Evolutionary conservation across 805 yeast species (phyloP).

Genomic region (Zygoascus biomembranicola): DNA sequence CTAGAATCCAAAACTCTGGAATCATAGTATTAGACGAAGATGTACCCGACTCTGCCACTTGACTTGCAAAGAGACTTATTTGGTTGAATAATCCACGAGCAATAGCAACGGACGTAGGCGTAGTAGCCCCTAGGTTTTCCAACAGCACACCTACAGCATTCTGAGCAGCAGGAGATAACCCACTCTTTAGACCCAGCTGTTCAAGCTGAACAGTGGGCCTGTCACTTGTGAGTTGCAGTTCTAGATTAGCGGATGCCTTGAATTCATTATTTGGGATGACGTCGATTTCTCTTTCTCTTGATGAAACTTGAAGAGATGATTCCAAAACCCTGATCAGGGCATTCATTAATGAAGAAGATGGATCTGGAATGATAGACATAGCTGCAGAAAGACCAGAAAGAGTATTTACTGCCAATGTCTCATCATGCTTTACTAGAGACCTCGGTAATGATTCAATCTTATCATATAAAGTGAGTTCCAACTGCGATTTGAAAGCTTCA

Average conservation of each 20-base stretch:
- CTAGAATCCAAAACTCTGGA: conserved; percentile 1
- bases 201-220: background rate
- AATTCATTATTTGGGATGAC: background rate
- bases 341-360: background rate
- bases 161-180: background rate
- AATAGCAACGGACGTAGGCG: background rate
- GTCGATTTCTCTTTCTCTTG: background rate
- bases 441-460: conserved; percentile 25
- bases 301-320: background rate
- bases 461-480: conserved; percentile 17
- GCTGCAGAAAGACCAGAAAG: background rate
- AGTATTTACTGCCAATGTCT: background rate
- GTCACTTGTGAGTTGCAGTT: background rate
- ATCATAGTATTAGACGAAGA: background rate
- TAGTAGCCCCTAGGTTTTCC: background rate
- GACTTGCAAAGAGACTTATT: background rate
- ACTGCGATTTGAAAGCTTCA: conserved; percentile 9
- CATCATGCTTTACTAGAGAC: conserved; percentile 20
- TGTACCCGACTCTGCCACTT: background rate
- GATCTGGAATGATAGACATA: background rate
- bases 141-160: background rate
- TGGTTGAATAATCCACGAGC: background rate
- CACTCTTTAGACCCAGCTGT: background rate
- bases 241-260: background rate
- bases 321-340: background rate